Evolutionary conservation across 2,329 filamentous ascomycete genomes (phyloP), one percentile per base, ranked within the genome.

Genomic region (Endocalyx cinctus): DNA sequence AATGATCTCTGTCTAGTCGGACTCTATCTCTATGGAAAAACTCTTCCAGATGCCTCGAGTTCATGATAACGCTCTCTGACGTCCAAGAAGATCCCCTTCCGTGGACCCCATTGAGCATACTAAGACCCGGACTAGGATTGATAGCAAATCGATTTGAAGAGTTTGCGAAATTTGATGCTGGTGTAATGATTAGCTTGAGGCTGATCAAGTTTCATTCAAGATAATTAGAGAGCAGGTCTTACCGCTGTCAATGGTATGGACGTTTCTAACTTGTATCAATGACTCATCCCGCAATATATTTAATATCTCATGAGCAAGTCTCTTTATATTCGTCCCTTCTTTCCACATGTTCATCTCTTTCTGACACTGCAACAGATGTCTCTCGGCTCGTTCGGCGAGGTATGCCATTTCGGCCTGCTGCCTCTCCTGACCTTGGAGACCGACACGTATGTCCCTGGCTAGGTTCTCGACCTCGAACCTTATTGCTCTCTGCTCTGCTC

Each of bases 11-110:
- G 13, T 27, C 19, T 11, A 42, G 17, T n/a, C 39, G 17, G 16
- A 42, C n/a, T 16, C 39, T 23, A 27, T 37, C 37, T 30, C 39
- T 25, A 17, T 39, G 22, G 13, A 42, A 39, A 13, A 37, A 39
- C 15, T 37, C 39, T 33, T 42, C 37, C 10, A 39, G 17, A 19
- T 42, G 27, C 15, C 29, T 29, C 11, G 33, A 39, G 13, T 29
- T 37, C 4, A 37, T 14, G 15, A 37, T n/a, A 12, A 42, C 17
- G n/a, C 31, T 25, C 15, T 37, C 37, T 8, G 31, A 37, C 17
- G 31, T 28, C 37, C 37, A 39, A 17, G 30, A 29, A 16, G 14
- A 15, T 8, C 17, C 16, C 17, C 27, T 18, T 17, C 7, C 27
- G n/a, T n/a, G n/a, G n/a, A n/a, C n/a, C n/a, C n/a, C n/a, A 15